Evolutionary conservation across 1,284 basidiomycete species (phyloP).

Genomic region (Wolfiporia cocos): DNA sequence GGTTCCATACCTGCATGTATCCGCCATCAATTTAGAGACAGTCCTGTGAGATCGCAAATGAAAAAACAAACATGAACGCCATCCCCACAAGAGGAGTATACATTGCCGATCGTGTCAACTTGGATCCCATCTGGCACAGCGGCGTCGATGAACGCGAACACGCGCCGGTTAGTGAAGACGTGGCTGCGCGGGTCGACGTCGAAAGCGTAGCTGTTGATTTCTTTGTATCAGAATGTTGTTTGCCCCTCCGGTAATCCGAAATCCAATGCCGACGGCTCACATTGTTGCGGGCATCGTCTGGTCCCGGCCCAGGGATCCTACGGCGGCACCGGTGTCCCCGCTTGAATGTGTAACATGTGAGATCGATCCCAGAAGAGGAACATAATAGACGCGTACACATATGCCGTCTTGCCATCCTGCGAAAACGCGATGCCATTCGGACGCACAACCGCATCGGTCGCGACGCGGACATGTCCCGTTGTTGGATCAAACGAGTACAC

Average conservation of each 20-base stretch:
- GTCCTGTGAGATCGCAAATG: too few species aligned
- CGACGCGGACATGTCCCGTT: slow-evolving; percentile 59
- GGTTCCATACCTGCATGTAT: slow-evolving; percentile 70
- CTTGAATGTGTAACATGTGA: slow-evolving; percentile 31
- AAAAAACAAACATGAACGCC: slow-evolving; percentile 51
- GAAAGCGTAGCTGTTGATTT: slow-evolving; percentile 54
- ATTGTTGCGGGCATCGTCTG: slow-evolving; percentile 64
- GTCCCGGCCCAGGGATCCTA: slow-evolving; percentile 48
- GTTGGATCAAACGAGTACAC: slow-evolving; percentile 68
- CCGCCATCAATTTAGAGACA: too few species aligned
- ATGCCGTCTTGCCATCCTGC: slow-evolving; percentile 63
- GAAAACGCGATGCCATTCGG: slow-evolving; percentile 69
- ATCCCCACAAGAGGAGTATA: slow-evolving; percentile 67
- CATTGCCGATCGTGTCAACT: slow-evolving; percentile 56
- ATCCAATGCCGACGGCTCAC: slow-evolving; percentile 40
- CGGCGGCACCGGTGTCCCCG: slow-evolving; percentile 43
- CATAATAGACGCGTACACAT: slow-evolving; percentile 41
- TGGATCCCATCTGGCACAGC: slow-evolving; percentile 59
- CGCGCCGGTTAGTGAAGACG: slow-evolving; percentile 54
- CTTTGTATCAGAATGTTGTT: neutral
- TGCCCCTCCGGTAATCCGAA: neutral
- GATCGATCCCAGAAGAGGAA: neutral
- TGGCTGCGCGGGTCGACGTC: slow-evolving; percentile 59
- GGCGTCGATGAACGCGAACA: slow-evolving; percentile 66
- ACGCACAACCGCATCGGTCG: slow-evolving; percentile 61